Percentiles rank a stretch among this genome's conserved stretches.
phyloP scores from a whole-genome alignment of 2,329 filamentous ascomycete genomes.

The Amauroascus niger region DNA sequence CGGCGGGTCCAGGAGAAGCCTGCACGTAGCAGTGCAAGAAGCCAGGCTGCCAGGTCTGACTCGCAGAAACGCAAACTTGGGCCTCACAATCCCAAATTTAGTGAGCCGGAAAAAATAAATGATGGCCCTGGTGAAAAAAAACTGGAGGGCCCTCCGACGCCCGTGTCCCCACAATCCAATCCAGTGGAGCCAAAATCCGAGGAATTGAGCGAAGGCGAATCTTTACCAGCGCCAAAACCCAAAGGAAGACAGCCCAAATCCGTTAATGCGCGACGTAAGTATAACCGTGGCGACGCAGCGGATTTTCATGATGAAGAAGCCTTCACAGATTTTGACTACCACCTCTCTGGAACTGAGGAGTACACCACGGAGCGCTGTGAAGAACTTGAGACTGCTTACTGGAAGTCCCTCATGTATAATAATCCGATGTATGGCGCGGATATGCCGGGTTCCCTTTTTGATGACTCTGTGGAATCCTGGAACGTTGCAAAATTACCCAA shows the following conservation, averaged over 20 bases:
- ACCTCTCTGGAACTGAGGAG: slow-evolving; percentile 70
- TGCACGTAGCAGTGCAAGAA: slow-evolving; percentile 30
- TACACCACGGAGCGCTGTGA: slow-evolving; percentile 87
- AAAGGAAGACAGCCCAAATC: slow-evolving; percentile 55
- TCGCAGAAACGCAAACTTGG: slow-evolving; percentile 39
- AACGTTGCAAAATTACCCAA: slow-evolving; percentile 94
- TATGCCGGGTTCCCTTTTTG: slow-evolving; percentile 89
- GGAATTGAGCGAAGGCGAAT: slow-evolving; percentile 37
- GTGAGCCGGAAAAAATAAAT: slow-evolving; percentile 32
- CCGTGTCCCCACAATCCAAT: slow-evolving; percentile 47
- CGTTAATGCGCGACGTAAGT: slow-evolving; percentile 76
- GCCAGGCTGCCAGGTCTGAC: slow-evolving; percentile 30
- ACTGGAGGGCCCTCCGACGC: slow-evolving; percentile 43
- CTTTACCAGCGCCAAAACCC: slow-evolving; percentile 34
- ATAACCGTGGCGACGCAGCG: slow-evolving; percentile 66
- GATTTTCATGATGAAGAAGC: slow-evolving; percentile 79
- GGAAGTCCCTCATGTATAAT: slow-evolving; percentile 94
- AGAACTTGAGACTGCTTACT: slow-evolving; percentile 88
- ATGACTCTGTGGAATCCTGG: slow-evolving; percentile 74
- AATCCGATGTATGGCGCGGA: slow-evolving; percentile 92
- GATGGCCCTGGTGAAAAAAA: slow-evolving; percentile 32
- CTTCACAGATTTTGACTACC: slow-evolving; percentile 86
- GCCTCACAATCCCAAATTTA: slow-evolving; percentile 31
- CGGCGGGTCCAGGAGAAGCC: slow-evolving; percentile 42
- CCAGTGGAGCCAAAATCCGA: slow-evolving; percentile 49